Base-by-base conservation (phyloP, 208 protist species). In the Trypanosoma scelopori region DNA sequence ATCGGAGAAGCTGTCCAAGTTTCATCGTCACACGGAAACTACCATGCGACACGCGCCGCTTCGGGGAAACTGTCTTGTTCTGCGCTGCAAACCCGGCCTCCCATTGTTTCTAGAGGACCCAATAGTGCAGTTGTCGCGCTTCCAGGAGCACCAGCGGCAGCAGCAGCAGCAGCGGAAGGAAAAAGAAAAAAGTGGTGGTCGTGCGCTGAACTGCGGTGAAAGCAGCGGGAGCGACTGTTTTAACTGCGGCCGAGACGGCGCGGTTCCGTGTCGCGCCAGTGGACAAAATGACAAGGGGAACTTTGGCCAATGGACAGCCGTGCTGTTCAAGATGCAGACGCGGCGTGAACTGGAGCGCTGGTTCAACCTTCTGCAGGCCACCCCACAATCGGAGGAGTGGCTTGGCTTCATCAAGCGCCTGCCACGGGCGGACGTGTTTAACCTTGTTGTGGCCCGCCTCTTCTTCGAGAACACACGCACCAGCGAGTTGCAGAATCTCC, bases 401-500 rank as follows among this genome's bases (percentile, higher is more conserved):
- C 66, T 74, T 42, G 61, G 79, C 20, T 95, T 83, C 57, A 66
- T 95, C 47, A 76, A 75, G 13, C 80, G 84, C 51, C 49, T 93
- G 47, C 86, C 86, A 0, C 50, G 79, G 55, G 52, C 66, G 23
- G 86, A 95, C 55, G 80, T 91, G 3, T 78, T 95, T 55, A 95
- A 93, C 67, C 51, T 92, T 20, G 71, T 95, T 42, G 39, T 89
- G 7, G 86, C 86, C 20, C 84, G 89, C 18, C 65, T 95, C 43
- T 95, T 92, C 70, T 92, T 91, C 49, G 89, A 92, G 61, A 95
- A 92, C 75, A 87, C 78, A 20, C 74, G 78, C 18, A 83, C 81
- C 16, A 79, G 71, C 55, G 64, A 70, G 15, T 57, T 95, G 55
- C 71, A 85, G 37, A 76, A 95, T 66, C 32, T 93, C 7, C 46